phyloP scores from a whole-genome alignment of 176 grass and related monocot genomes.

The Aegilops tauschii region DNA sequence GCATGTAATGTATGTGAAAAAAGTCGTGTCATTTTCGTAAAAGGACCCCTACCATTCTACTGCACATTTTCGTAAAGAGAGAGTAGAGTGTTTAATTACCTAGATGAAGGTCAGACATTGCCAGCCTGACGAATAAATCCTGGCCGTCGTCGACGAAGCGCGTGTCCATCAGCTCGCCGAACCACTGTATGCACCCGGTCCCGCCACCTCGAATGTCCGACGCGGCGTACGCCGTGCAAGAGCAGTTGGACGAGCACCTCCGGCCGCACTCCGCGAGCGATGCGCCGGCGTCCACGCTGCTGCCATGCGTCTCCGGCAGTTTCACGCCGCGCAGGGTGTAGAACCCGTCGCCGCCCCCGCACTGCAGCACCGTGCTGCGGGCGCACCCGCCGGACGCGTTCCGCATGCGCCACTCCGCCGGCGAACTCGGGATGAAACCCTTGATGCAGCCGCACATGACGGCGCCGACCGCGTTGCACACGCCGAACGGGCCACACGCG shows the following conservation, averaged over 20 bases:
- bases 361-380: slow-evolving; percentile 23
- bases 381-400: slow-evolving; percentile 47
- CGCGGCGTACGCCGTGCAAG: slow-evolving; percentile 44
- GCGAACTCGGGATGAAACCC: slow-evolving; percentile 23
- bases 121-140: slow-evolving; percentile 43
- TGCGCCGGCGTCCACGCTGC: slow-evolving; percentile 2
- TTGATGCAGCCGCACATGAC: slow-evolving; percentile 27
- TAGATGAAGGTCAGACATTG: background rate
- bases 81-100: background rate
- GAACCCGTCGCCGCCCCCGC: slow-evolving; percentile 46
- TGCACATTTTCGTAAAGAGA: no score
- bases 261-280: slow-evolving; percentile 21
- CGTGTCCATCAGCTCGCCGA: slow-evolving; percentile 46
- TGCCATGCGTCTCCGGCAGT: slow-evolving; percentile 47
- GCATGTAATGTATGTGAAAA: no score
- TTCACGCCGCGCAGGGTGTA: slow-evolving; percentile 37
- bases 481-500: slow-evolving; percentile 48
- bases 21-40: no score
- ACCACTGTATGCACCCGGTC: slow-evolving; percentile 55
- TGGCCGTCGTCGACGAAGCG: slow-evolving; percentile 25
- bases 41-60: no score
- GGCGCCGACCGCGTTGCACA: slow-evolving; percentile 31
- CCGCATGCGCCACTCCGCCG: slow-evolving; percentile 48
- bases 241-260: slow-evolving; percentile 36
- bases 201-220: slow-evolving; percentile 33